Evolutionary conservation across 2,329 filamentous ascomycete species (phyloP).

Genomic region (Canariomyces notabilis): DNA sequence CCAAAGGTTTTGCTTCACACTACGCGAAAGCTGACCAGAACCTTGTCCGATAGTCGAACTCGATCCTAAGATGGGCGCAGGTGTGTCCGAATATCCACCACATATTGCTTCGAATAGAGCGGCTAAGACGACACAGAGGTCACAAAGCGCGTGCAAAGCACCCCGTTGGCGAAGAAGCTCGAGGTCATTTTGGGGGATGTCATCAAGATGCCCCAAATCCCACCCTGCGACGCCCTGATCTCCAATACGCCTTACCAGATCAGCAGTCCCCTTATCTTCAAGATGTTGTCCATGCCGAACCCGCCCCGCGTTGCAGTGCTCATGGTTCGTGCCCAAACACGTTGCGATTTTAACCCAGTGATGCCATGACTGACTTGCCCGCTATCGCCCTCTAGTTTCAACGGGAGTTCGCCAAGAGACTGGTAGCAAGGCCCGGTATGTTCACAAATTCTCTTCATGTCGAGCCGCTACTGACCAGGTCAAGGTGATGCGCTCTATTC

Average conservation of each 20-base stretch:
- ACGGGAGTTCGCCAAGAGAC: constrained; percentile 84
- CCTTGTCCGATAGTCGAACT: constrained; percentile 69
- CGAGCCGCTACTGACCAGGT: constrained; percentile 78
- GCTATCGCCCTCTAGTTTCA: constrained; percentile 56
- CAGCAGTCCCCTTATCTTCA: constrained; percentile 85
- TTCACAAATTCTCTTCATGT: not conserved
- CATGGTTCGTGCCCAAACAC: constrained; percentile 26
- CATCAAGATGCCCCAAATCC: constrained; percentile 72
- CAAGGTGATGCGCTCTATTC: constrained; percentile 82
- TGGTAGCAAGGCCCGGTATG: constrained; percentile 59
- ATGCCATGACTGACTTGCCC: constrained; percentile 35
- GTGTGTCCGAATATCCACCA: not conserved
- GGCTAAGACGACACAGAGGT: constrained; percentile 50
- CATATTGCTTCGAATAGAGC: not conserved
- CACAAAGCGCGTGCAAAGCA: constrained; percentile 87
- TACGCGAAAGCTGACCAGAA: constrained; percentile 42
- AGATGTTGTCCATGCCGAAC: constrained; percentile 71
- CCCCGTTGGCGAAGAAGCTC: constrained; percentile 73
- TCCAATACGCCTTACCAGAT: constrained; percentile 76
- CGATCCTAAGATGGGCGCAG: constrained; percentile 89
- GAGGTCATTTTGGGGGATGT: constrained; percentile 89
- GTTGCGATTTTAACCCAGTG: too few relatives aligned
- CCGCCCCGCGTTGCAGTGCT: constrained; percentile 81
- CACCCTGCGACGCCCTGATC: constrained; percentile 62
- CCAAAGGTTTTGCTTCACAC: not conserved